Base-by-base conservation (phyloP, 106 monocot genomes). In the Platanthera zijinensis region DNA sequence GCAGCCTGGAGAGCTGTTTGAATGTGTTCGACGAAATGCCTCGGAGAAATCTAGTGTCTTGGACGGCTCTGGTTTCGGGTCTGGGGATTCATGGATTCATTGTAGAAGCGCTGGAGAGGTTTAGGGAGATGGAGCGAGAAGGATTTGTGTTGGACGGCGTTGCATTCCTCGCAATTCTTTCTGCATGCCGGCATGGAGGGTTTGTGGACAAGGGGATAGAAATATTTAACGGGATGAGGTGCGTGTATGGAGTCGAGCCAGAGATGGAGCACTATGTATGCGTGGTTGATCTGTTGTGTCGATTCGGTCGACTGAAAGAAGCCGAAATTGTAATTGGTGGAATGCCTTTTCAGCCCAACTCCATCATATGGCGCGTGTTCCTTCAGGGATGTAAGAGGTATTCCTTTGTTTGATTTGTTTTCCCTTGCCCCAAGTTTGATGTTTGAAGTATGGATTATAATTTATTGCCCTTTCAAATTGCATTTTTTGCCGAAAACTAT, bases 141-240 rank as follows among this genome's bases (percentile, higher is more conserved):
- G 90, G 86, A 19, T 88, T 83, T 57, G 52, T 76, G 52, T 90
- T 85, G 5, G 95, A 95, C 18, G 57, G 11, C 10, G 88, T 95
- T 73, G 71, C 85, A 39, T 80, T 95, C 53, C 74, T 85, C 5
- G 85, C 92, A 8, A 74, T 81, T 2, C 84, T 95, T 64, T 90
- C 86, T 22, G 92, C 86, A 5, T 95, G 95, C 71, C 88, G 88
- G 50, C 95, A 92, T 76, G 81, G 82, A 64, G 88, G 95, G 50
- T 19, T 87, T 51, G 86, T 88, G 67, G 83, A 90, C 56, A 84
- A 90, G 70, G 92, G 92, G 45, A 83, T 88, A 83, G 3, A 10
- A 13, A 76, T 92, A 69, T 92, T 95, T 53, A 61, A 77, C 48
- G 28, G 63, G 17, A 90, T 95, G 92, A 82, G 84, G 52, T 53